phyloP scores from a whole-genome alignment of 495 filamentous ascomycete genomes.

The Lophiotrema nucula region DNA sequence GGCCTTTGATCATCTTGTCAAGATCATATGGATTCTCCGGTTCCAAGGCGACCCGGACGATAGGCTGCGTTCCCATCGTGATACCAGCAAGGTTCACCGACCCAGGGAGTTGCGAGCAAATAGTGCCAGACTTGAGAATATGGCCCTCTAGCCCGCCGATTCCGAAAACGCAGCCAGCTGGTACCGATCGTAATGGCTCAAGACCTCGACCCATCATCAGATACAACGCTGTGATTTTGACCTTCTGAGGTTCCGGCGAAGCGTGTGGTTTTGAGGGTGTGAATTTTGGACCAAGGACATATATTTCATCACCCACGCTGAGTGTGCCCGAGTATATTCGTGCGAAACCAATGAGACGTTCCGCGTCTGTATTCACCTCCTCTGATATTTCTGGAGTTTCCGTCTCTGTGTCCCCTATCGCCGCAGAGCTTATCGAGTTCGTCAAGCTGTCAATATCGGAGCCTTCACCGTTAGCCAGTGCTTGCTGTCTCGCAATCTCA shows the following conservation, averaged over 20 bases:
- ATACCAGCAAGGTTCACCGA: slow-evolving; percentile 91
- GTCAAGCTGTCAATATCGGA: slow-evolving; percentile 45
- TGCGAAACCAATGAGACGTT: slow-evolving; percentile 93
- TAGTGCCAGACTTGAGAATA: slow-evolving; percentile 89
- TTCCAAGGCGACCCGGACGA: slow-evolving; percentile 92
- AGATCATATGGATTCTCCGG: slow-evolving; percentile 84
- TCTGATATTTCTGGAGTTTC: slow-evolving; percentile 41
- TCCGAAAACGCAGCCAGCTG: slow-evolving; percentile 94
- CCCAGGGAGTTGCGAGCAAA: slow-evolving; percentile 85
- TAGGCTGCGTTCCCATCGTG: slow-evolving; percentile 73
- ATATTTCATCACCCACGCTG: slow-evolving; percentile 84
- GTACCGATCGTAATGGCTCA: slow-evolving; percentile 78
- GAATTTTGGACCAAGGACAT: slow-evolving; percentile 90
- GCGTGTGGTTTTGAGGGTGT: slow-evolving; percentile 74
- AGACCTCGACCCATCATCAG: slow-evolving; percentile 92
- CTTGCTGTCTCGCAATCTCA: slow-evolving; percentile 75
- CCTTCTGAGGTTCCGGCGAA: slow-evolving; percentile 74
- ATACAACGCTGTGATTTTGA: slow-evolving; percentile 85
- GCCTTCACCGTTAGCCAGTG: slow-evolving; percentile 50
- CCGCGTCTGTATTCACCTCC: slow-evolving; percentile 43
- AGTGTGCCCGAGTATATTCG: slow-evolving; percentile 88
- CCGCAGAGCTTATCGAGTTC: slow-evolving; percentile 53
- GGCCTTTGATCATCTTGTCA: slow-evolving; percentile 86
- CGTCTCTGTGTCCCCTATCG: slow-evolving; percentile 44
- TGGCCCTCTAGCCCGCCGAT: slow-evolving; percentile 88